A percentile compares a stretch with the other conserved stretches of the same genome.
phyloP scores from a whole-genome alignment of 2,329 filamentous ascomycete species.

The Fusarium sp. region DNA sequence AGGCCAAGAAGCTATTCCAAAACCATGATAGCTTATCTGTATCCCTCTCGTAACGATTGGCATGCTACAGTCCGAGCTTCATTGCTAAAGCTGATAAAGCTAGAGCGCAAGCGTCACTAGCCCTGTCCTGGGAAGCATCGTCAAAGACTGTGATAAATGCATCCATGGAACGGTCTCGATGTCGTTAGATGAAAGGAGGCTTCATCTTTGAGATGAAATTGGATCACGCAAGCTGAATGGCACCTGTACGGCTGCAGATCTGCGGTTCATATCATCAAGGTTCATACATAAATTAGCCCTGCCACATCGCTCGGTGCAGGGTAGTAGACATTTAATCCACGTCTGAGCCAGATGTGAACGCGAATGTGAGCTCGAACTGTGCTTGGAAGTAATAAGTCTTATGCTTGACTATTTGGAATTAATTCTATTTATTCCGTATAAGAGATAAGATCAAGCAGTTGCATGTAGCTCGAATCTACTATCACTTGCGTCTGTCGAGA shows the following conservation, averaged over 20 bases:
- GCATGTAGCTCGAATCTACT: fast-evolving
- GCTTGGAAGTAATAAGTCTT: background rate
- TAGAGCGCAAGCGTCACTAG: background rate
- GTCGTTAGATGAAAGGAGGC: background rate
- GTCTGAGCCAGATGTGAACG: too few species aligned
- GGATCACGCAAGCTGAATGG: background rate
- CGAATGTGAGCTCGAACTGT: background rate
- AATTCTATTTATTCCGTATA: background rate
- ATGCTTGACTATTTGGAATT: background rate
- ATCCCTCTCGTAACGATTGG: background rate
- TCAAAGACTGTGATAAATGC: background rate
- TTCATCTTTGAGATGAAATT: background rate
- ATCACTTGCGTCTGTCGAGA: background rate
- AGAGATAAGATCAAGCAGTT: background rate
- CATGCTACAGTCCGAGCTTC: background rate
- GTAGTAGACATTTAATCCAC: background rate
- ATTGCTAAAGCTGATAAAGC: background rate
- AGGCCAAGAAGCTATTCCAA: background rate
- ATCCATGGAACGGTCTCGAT: background rate
- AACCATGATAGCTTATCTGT: background rate
- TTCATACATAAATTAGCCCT: too few species aligned
- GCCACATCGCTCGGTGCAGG: too few species aligned
- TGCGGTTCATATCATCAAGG: background rate
- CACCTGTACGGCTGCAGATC: background rate
- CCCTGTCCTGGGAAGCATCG: background rate